phyloP scores from a whole-genome alignment of 2,329 filamentous ascomycete genomes.

The Fusarium nurragi region DNA sequence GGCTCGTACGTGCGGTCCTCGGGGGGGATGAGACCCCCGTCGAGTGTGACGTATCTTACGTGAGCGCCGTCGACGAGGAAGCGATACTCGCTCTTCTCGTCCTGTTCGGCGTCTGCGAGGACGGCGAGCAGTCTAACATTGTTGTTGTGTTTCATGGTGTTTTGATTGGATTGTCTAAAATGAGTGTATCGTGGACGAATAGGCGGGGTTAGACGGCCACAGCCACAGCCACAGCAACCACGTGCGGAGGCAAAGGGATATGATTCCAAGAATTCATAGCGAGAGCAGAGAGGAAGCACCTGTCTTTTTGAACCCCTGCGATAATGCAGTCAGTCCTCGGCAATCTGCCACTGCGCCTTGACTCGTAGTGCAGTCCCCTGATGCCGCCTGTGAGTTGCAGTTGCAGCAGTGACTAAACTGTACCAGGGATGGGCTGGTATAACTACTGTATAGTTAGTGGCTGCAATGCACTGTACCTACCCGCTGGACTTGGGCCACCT shows the following conservation, averaged over 20 bases:
- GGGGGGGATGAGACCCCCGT: slow-evolving; percentile 45
- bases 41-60: slow-evolving; percentile 55
- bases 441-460: too few species aligned
- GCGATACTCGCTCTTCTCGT: slow-evolving; percentile 49
- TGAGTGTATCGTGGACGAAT: not conserved
- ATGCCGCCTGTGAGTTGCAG: not conserved
- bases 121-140: slow-evolving; percentile 42
- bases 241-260: not conserved
- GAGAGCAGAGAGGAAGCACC: not conserved
- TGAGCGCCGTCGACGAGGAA: slow-evolving; percentile 49
- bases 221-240: not conserved
- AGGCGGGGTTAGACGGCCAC: slow-evolving; percentile 9
- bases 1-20: slow-evolving; percentile 50
- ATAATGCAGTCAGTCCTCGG: slow-evolving; percentile 8
- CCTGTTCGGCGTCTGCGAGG: slow-evolving; percentile 41
- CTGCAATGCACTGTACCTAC: too few species aligned
- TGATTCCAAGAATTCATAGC: not conserved
- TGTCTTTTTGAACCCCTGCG: slow-evolving; percentile 9
- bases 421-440: not conserved
- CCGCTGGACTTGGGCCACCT: too few species aligned
- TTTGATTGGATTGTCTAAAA: not conserved
- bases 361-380: slow-evolving; percentile 4
- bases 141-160: slow-evolving; percentile 30
- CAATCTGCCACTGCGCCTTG: slow-evolving; percentile 31
- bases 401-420: too few species aligned